These are phyloP conservation scores for Liquidambar formosana DNA, from an alignment of 164 flowering plant species.

Conservation along the genomic window DNA sequence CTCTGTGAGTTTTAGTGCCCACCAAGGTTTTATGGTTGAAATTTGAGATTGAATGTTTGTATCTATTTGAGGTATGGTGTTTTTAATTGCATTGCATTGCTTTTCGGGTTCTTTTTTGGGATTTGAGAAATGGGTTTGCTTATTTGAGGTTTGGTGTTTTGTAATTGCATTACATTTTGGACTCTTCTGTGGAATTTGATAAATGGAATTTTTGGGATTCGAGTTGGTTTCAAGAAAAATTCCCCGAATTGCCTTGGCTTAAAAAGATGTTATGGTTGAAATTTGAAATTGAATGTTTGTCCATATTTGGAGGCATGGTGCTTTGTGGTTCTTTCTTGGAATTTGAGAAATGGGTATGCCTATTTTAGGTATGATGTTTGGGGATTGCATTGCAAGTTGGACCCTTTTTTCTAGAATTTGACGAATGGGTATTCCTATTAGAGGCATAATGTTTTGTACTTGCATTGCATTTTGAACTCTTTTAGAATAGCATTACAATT, in stretches of 20 bases:
- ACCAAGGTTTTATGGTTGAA: not conserved
- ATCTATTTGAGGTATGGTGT: not conserved
- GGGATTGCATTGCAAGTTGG: not conserved
- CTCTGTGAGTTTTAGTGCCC: conserved; percentile 48
- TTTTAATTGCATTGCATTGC: too few species aligned
- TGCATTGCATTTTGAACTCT: not conserved
- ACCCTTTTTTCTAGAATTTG: not conserved
- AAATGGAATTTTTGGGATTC: not conserved
- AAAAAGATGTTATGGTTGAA: not conserved
- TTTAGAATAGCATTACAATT: too few species aligned
- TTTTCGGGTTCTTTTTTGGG: not conserved
- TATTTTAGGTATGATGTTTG: not conserved
- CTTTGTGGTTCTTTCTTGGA: not conserved
- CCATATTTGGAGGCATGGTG: not conserved
- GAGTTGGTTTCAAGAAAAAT: not conserved
- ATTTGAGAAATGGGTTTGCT: not conserved
- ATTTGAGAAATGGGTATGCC: not conserved
- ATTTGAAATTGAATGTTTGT: not conserved
- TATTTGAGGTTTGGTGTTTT: not conserved
- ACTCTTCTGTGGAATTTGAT: not conserved
- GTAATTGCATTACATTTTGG: not conserved
- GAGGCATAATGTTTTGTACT: too few species aligned
- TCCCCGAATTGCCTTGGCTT: not conserved
- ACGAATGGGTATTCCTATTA: not conserved
- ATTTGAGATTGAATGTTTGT: not conserved